phyloP scores from a whole-genome alignment of 345 rosid genomes.

The Eucalyptus guilfoylei region DNA sequence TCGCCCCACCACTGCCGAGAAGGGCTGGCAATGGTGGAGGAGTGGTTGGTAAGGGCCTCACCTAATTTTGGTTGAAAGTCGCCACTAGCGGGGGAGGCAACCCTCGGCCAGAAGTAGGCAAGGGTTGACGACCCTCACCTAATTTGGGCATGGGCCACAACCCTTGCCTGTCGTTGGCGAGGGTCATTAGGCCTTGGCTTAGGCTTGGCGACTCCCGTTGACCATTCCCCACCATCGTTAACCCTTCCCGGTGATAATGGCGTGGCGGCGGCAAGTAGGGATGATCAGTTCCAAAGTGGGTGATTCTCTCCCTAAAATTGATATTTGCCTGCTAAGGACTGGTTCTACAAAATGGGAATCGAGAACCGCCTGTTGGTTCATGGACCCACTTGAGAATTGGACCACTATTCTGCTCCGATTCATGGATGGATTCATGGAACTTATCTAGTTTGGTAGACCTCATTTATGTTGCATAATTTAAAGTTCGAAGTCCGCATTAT shows the following conservation, averaged over 20 bases:
- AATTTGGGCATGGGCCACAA: accelerated
- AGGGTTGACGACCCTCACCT: accelerated
- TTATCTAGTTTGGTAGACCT: background rate
- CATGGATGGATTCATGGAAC: accelerated
- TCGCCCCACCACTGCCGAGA: accelerated
- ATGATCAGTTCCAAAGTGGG: accelerated
- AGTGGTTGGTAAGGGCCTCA: background rate
- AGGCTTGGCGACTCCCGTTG: accelerated
- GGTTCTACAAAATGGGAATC: no score
- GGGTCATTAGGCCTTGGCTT: accelerated
- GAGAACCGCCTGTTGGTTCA: background rate
- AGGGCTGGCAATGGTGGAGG: background rate
- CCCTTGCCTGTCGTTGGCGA: background rate
- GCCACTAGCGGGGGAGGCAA: background rate
- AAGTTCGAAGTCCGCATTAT: accelerated
- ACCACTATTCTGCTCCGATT: accelerated
- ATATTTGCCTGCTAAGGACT: accelerated
- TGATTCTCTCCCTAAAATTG: background rate
- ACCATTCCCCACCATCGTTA: no score
- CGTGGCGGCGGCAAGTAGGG: accelerated
- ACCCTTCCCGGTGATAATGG: accelerated
- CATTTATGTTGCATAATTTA: background rate
- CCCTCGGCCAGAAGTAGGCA: accelerated
- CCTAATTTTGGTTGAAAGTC: background rate
- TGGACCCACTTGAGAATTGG: accelerated